Conservation (phyloP, 2,329 filamentous ascomycete species). For the Scedosporium aurantiacum region DNA sequence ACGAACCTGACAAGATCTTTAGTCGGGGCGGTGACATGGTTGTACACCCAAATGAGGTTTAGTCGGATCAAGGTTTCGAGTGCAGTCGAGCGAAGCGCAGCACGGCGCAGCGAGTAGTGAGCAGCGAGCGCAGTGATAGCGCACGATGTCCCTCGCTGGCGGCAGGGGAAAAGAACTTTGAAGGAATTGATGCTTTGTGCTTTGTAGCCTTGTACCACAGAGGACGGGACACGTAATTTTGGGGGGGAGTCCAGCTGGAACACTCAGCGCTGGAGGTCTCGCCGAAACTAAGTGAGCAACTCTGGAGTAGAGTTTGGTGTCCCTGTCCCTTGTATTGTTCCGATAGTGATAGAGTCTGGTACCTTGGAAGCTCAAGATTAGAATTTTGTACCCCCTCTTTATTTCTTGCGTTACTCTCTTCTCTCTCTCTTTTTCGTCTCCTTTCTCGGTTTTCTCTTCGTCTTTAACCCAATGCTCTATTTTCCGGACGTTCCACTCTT, state of each 20-base stretch:
- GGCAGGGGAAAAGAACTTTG: background rate
- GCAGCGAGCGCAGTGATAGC: background rate
- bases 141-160: background rate
- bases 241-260: background rate
- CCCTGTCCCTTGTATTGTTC: background rate
- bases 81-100: background rate
- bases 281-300: background rate
- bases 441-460: background rate
- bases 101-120: too few species aligned
- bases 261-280: background rate
- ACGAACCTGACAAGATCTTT: conserved; percentile 7
- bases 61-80: background rate
- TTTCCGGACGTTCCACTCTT: background rate
- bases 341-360: background rate
- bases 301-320: background rate
- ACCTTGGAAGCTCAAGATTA: background rate
- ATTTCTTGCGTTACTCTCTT: background rate
- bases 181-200: conserved; percentile 3
- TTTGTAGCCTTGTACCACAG: conserved; percentile 6
- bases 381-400: background rate
- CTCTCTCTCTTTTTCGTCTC: background rate
- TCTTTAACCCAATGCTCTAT: background rate
- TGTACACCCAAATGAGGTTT: background rate
- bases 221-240: conserved; percentile 2
- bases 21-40: conserved; percentile 6